phyloP scores from a whole-genome alignment of 1,284 basidiomycete genomes.

The Psilocybe mexicana region DNA sequence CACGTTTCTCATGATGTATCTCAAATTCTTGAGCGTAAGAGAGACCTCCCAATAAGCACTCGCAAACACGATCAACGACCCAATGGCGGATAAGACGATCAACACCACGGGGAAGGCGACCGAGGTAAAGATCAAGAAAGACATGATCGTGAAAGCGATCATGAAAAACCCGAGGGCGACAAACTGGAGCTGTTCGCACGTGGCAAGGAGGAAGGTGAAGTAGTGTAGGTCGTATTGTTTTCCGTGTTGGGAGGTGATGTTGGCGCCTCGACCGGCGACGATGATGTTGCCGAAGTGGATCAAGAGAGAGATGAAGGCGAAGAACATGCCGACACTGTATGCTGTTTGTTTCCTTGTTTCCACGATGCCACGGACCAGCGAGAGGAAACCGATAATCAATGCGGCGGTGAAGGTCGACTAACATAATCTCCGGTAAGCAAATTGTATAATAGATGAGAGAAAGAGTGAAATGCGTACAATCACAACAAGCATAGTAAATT shows the following conservation, averaged over 20 bases:
- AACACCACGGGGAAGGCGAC: slow-evolving; percentile 30
- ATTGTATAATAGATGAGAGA: neutral
- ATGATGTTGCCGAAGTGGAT: slow-evolving; percentile 31
- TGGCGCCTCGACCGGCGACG: slow-evolving; percentile 27
- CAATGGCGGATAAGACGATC: slow-evolving; percentile 20
- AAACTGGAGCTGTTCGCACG: slow-evolving; percentile 34
- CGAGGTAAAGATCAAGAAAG: slow-evolving; percentile 30
- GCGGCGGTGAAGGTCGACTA: slow-evolving; percentile 31
- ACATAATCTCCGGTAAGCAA: neutral
- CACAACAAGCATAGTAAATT: slow-evolving; percentile 26
- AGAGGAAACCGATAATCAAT: slow-evolving; percentile 27
- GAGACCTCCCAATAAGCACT: slow-evolving; percentile 31
- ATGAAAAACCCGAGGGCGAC: slow-evolving; percentile 28
- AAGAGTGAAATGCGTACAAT: slow-evolving; percentile 22
- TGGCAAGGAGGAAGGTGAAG: slow-evolving; percentile 27
- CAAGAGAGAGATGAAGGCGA: slow-evolving; percentile 30
- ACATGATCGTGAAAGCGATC: slow-evolving; percentile 25
- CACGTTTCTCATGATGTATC: slow-evolving; percentile 22
- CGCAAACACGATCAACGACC: slow-evolving; percentile 23
- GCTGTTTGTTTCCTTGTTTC: slow-evolving; percentile 17
- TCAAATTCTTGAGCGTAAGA: slow-evolving; percentile 27
- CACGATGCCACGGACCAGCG: slow-evolving; percentile 24
- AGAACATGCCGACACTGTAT: slow-evolving; percentile 30
- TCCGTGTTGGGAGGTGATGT: slow-evolving; percentile 23
- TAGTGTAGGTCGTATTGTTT: slow-evolving; percentile 20